A percentile compares a stretch with the other conserved stretches of the same genome.
phyloP scores from a whole-genome alignment of 495 filamentous ascomycete genomes.

The Oidiodendron maius region DNA sequence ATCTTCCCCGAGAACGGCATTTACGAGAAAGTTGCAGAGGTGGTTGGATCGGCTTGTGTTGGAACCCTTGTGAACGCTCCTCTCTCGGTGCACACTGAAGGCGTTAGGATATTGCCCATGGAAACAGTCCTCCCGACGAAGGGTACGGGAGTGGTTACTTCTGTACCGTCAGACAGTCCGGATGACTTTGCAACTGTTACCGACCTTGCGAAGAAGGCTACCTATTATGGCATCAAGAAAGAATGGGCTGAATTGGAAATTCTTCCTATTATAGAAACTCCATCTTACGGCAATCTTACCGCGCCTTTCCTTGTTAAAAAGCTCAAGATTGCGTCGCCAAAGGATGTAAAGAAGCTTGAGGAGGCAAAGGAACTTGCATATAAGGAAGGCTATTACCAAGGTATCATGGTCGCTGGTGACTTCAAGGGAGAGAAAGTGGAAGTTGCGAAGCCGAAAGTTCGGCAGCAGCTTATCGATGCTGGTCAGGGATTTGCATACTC shows the following conservation, averaged over 20 bases:
- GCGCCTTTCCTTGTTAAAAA: constrained; percentile 81
- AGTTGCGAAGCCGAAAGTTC: constrained; percentile 79
- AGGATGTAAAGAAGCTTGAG: constrained; percentile 81
- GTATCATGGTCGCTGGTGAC: constrained; percentile 82
- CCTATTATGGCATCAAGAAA: constrained; percentile 93
- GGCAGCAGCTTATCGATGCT: constrained; percentile 67
- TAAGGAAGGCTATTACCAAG: constrained; percentile 97
- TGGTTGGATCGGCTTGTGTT: constrained; percentile 72
- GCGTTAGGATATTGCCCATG: constrained; percentile 90
- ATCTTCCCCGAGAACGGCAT: constrained; percentile 71
- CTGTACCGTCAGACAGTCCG: constrained; percentile 89
- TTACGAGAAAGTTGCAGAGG: constrained; percentile 65
- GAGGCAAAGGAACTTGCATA: constrained; percentile 96
- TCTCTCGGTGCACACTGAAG: constrained; percentile 76
- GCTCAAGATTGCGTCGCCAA: constrained; percentile 93
- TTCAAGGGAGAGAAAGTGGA: constrained; percentile 85
- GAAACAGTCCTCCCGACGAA: constrained; percentile 85
- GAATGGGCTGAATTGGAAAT: constrained; percentile 94
- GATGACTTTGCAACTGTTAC: constrained; percentile 88
- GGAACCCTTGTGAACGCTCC: constrained; percentile 85
- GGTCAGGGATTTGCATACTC: constrained; percentile 86
- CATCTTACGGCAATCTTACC: constrained; percentile 78
- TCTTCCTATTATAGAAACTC: constrained; percentile 81
- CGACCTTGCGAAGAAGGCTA: constrained; percentile 93
- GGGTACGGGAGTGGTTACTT: constrained; percentile 94